A percentile compares a stretch with the other conserved stretches of the same genome.
phyloP scores from a whole-genome alignment of 2,329 filamentous ascomycete genomes.

The Periconia macrospinosa region DNA sequence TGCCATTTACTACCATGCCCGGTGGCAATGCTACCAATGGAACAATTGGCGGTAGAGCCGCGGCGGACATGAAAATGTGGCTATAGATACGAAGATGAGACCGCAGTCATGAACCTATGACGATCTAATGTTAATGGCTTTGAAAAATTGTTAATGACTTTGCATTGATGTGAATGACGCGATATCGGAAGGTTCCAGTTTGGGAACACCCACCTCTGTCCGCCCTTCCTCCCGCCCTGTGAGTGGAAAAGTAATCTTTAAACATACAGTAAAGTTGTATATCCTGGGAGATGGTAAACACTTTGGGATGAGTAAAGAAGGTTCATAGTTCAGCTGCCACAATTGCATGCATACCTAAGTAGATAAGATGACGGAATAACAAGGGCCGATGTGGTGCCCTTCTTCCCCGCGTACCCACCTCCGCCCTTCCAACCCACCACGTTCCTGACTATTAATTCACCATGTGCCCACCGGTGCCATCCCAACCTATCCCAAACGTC shows the following conservation, averaged over 20 bases:
- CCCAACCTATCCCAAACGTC: not conserved
- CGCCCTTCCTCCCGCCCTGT: too few relatives aligned
- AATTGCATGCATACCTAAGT: too few relatives aligned
- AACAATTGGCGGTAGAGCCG: constrained; percentile 9
- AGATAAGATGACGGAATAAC: too few relatives aligned
- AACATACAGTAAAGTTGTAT: too few relatives aligned
- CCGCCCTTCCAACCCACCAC: not conserved
- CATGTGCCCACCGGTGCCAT: not conserved
- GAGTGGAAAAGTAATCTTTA: too few relatives aligned
- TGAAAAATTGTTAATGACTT: not conserved
- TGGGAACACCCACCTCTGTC: too few relatives aligned
- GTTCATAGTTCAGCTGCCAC: too few relatives aligned
- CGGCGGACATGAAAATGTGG: constrained; percentile 8
- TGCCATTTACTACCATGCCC: constrained; percentile 32
- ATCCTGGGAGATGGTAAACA: too few relatives aligned
- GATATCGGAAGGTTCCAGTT: too few relatives aligned
- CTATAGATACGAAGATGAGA: not conserved
- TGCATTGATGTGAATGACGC: not conserved
- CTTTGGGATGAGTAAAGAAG: too few relatives aligned
- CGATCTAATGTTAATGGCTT: not conserved
- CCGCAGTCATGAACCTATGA: not conserved
- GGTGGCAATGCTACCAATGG: constrained; percentile 7
- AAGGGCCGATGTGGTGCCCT: too few relatives aligned
- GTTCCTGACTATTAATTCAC: not conserved
- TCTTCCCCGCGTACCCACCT: not conserved